These are phyloP conservation scores for Thozetella sp. DNA, from an alignment of 495 filamentous ascomycete species.

Conservation along the genomic window DNA sequence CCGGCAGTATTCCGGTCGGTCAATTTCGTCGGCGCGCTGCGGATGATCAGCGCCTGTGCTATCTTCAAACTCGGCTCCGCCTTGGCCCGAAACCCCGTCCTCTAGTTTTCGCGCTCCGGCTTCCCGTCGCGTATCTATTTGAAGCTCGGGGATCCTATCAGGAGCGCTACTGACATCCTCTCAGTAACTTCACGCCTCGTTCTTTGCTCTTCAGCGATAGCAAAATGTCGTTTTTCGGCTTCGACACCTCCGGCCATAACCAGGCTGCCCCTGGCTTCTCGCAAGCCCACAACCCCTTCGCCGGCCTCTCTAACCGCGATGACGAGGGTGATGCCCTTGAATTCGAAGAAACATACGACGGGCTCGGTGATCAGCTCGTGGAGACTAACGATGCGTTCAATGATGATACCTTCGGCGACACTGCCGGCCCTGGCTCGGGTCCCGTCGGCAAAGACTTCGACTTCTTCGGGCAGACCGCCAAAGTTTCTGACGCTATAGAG, in stretches of 20 bases:
- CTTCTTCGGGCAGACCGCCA: slow-evolving; percentile 90
- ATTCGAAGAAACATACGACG: slow-evolving; percentile 98
- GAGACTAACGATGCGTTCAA: slow-evolving; percentile 96
- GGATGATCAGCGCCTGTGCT: too few relatives aligned
- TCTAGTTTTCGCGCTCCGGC: too few relatives aligned
- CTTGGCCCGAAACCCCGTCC: too few relatives aligned
- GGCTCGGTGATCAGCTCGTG: slow-evolving; percentile 86
- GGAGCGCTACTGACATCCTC: not conserved
- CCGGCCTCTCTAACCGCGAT: slow-evolving; percentile 69
- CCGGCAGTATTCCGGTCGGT: too few relatives aligned
- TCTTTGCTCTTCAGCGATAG: not conserved
- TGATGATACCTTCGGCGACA: slow-evolving; percentile 91
- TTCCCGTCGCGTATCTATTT: too few relatives aligned
- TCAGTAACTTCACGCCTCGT: not conserved
- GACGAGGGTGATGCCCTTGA: slow-evolving; percentile 83
- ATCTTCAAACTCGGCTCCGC: too few relatives aligned
- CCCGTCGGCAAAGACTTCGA: slow-evolving; percentile 90
- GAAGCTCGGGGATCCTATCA: not conserved
- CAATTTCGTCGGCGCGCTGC: too few relatives aligned
- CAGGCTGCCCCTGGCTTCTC: slow-evolving; percentile 70
- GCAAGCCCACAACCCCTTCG: slow-evolving; percentile 86
- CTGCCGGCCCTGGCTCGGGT: slow-evolving; percentile 27
- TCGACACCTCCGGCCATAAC: slow-evolving; percentile 68
- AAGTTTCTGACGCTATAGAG: slow-evolving; percentile 79
- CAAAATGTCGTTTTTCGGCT: slow-evolving; percentile 74